A percentile compares a stretch with the other conserved stretches of the same genome.
Evolutionary conservation across 441 rosid genomes (phyloP).

Genomic region (Monsonia emarginata): DNA sequence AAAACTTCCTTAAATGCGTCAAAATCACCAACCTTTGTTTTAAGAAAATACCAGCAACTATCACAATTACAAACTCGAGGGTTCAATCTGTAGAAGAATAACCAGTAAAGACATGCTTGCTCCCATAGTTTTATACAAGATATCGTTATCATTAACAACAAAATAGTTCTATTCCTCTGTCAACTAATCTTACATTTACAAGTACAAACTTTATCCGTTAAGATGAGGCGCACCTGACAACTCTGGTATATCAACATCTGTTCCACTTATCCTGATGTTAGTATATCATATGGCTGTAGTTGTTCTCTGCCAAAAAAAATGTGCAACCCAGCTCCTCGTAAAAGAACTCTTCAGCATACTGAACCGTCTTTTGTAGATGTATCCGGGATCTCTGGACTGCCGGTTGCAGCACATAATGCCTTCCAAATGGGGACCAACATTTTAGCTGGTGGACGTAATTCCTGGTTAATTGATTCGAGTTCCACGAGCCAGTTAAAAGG

Average conservation of each 20-base stretch:
- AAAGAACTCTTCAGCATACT: background rate
- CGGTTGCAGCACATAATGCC: constrained; percentile 51
- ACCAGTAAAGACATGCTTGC: background rate
- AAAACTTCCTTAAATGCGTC: too few relatives aligned
- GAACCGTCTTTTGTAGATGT: background rate
- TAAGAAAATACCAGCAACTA: too few relatives aligned
- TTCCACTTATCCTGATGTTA: background rate
- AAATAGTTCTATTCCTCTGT: background rate
- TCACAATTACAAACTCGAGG: too few relatives aligned
- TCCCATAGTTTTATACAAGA: background rate
- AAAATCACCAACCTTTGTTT: too few relatives aligned
- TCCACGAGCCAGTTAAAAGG: background rate
- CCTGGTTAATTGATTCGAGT: constrained; percentile 32
- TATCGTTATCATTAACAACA: background rate
- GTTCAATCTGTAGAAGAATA: too few relatives aligned
- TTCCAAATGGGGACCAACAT: constrained; percentile 79
- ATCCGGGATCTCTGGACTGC: constrained; percentile 25
- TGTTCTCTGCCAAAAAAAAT: background rate
- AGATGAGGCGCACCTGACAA: background rate
- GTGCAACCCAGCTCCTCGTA: background rate
- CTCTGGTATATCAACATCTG: background rate
- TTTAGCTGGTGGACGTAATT: constrained; percentile 64
- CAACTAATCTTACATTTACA: background rate
- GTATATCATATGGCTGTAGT: background rate
- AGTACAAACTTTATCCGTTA: background rate